Evolutionary conservation across 176 grass and related monocot species (phyloP).

Genomic region (Rhynchospora breviuscula): DNA sequence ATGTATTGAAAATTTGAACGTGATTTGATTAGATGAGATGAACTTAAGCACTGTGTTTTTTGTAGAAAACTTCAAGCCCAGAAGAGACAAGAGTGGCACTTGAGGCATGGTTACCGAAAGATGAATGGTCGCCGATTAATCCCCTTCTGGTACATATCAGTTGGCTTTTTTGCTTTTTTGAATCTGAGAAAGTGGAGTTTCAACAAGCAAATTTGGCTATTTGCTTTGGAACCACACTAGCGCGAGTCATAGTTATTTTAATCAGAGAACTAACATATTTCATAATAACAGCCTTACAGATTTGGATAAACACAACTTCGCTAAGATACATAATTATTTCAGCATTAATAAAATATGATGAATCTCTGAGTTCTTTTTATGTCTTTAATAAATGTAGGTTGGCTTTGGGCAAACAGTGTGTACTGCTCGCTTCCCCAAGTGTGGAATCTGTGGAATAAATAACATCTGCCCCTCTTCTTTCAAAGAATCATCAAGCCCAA

Average conservation of each 20-base stretch:
- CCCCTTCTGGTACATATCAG: slow-evolving; percentile 57
- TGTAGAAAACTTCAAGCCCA: slow-evolving; percentile 76
- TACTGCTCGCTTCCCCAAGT: slow-evolving; percentile 68
- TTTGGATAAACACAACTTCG: background rate
- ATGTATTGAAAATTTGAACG: background rate
- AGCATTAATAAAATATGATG: slow-evolving; percentile 15
- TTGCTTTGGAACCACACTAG: background rate
- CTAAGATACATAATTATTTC: background rate
- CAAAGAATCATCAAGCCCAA: slow-evolving; percentile 65
- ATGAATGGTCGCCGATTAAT: slow-evolving; percentile 93
- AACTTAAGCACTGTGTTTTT: background rate
- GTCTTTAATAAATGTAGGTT: slow-evolving; percentile 46
- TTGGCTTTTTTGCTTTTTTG: background rate
- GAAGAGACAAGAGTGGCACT: slow-evolving; percentile 89
- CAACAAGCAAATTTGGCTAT: background rate
- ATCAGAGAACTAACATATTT: background rate
- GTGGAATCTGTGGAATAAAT: slow-evolving; percentile 58
- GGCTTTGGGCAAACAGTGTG: slow-evolving; percentile 96
- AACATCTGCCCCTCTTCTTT: slow-evolving; percentile 81
- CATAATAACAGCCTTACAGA: background rate
- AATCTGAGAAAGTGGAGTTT: background rate
- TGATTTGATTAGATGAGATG: background rate
- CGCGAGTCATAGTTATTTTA: slow-evolving; percentile 1
- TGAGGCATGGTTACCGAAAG: slow-evolving; percentile 86
- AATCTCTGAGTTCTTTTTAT: background rate